Evolutionary conservation across 2,329 filamentous ascomycete species (phyloP), one percentile per base, ranked within the genome.

Genomic region (Aureobasidium leucospermi): DNA sequence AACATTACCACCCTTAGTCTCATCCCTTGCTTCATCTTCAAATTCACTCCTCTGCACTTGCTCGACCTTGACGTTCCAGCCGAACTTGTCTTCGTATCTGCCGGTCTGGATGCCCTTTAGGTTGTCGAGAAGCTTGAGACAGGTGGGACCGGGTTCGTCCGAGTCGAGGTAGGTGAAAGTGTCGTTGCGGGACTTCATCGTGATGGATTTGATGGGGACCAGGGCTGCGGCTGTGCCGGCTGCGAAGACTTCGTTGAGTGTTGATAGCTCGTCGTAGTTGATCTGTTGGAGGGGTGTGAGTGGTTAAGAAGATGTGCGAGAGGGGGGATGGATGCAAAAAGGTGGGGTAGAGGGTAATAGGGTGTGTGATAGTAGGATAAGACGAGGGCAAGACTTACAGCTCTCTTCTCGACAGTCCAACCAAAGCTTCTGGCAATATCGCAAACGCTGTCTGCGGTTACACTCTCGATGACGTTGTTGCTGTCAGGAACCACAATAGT

Each of bases 161-260:
- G 77, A 80, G 9, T 75, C 75, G 47, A 78, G 71, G 66, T 83
- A 87, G 7, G 71, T 70, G 68, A 85, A 83, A 58, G 78, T 82
- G 62, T 85, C 80, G 43, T 74, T 72, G 43, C 74, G 78, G 15
- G 80, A 83, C 52, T 75, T 82, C 67, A 91, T 85, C 2, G 89
- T 94, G 71, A 97, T 96, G 66, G 89, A 94, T 63, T 88, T 88
- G 73, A 96, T 94, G 1, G 93, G 93, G 3, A 97, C 92, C 58
- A 99, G 79, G 0, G 90, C 89, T 0, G 92, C 93, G 0, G 93
- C 93, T 0, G 93, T 97, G 1, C 93, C 93, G 2, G 91, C 92
- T 4, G 93, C 94, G 75, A 96, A 85, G 56, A 99, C 86, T 74
- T 97, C 93, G 46, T 78, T 78, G 70, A 91, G 90, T 15, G 76